phyloP scores from a whole-genome alignment of 352 stramenopile genomes.

The Phytophthora rubi region DNA sequence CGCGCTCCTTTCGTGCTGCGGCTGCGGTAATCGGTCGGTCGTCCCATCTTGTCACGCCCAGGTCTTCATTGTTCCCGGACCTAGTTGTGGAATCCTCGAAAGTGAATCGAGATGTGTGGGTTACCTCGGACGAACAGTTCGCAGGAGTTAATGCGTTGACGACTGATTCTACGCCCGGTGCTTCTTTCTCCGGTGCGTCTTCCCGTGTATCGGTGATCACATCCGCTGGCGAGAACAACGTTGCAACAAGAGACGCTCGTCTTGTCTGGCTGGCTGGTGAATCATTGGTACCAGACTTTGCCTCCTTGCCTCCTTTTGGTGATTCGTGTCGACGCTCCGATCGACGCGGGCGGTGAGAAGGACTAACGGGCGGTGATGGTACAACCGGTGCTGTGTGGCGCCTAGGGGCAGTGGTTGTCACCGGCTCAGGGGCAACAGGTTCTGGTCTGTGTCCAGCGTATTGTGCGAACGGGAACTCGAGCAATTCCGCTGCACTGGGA shows the following conservation, averaged over 20 bases:
- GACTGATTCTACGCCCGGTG: not conserved
- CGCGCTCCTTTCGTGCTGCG: conserved; percentile 39
- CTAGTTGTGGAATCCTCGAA: not conserved
- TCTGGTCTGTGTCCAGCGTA: conserved; percentile 20
- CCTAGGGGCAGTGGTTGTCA: conserved; percentile 9
- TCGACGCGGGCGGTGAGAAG: not conserved
- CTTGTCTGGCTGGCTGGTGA: not conserved
- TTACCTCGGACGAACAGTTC: conserved; percentile 1
- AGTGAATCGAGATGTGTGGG: not conserved
- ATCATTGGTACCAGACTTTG: not conserved
- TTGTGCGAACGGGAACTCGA: conserved; percentile 91
- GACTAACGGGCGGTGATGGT: not conserved
- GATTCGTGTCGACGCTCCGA: conserved; percentile 12
- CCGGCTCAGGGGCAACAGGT: conserved; percentile 7
- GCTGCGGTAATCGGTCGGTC: conserved; percentile 61
- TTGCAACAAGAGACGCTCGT: conserved; percentile 25
- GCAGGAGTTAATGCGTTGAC: not conserved
- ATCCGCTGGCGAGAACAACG: conserved; percentile 14
- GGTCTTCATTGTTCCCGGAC: conserved; percentile 7
- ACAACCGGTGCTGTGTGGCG: conserved; percentile 34
- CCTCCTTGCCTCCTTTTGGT: conserved; percentile 8
- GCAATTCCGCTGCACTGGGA: conserved; percentile 87
- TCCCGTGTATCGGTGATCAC: not conserved
- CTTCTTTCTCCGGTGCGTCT: conserved; percentile 21
- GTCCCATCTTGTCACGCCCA: conserved; percentile 42